Evolutionary conservation across 192 early-diverging fungal genomes (phyloP), one percentile per base, ranked within the genome.

Genomic region (Entomortierella beljakovae): DNA sequence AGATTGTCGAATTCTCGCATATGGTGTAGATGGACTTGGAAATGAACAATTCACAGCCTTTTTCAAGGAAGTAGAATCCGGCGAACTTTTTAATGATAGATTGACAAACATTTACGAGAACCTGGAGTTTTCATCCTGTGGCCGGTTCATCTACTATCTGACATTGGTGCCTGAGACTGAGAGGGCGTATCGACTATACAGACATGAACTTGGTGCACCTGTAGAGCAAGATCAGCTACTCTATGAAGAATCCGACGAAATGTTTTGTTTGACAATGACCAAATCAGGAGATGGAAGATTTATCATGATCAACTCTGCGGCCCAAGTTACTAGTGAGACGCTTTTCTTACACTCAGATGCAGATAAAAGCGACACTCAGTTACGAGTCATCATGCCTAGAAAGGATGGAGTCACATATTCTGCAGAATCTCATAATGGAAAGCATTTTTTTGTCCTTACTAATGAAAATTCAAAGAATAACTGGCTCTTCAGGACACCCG

Each of bases 201-300:
- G 88, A 31, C 89, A 89, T 37, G 38, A 55, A 29, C 53, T 90
- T 20, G 88, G 86, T 4, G 70, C 71, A 1, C 49, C 73, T 42
- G 83, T 82, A 0, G 53, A 61, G 10, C 20, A 23, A 20, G 89
- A 89, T 46, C 73, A 69, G 20, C 22, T 86, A 6, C 32, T 89
- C 10, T 89, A 81, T 43, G 82, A 90, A 31, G 88, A 90, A 51
- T 57, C 26, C 22, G 89, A 90, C 69, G 89, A 90, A 61, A 90
- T 88, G 89, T 90, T 84, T 32, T 89, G 82, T 48, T 42, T 89
- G n/a, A 76, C 84, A 13, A 43, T 90, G 61, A 83, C 84, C 20
- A 90, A 90, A 48, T 81, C 86, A 3, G 81, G 82, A 57, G 71
- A 87, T 57, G 82, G 81, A 25, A 71, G 64, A 61, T 90, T 81